Evolutionary conservation across 768 basidiomycete species (phyloP), one percentile per base, ranked within the genome.

Genomic region (Tylopilus plumbeoviolaceoides): DNA sequence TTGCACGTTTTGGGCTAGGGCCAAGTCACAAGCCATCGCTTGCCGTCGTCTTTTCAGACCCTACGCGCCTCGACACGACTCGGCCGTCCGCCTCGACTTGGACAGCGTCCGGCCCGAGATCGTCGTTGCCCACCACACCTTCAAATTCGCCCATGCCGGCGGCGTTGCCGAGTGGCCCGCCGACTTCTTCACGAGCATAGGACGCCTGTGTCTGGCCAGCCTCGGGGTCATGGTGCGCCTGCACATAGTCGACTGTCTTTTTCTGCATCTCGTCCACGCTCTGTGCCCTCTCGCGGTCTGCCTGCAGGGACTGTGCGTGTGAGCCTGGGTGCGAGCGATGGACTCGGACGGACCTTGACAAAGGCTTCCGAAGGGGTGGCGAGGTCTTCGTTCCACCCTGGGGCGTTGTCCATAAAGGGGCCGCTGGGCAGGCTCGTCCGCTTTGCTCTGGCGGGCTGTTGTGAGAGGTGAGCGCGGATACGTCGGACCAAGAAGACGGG

Each of bases 341-440:
- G 36, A 38, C n/a, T n/a, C 1, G 36, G 6, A 30, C 21, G 44
- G 44, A 80, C 85, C 77, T 88, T 87, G 43, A 87, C 72, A 17
- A 71, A 68, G 5, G 87, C 86, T 67, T 88, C 86, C 2, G 87
- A 87, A 11, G 74, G 55, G 50, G 75, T 78, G 0, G 86, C 86
- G 12, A 88, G 76, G 23, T 67, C 64, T 58, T 88, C 86, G 55
- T 87, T 87, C 86, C 86, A 88, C 1, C 85, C 86, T 4, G 84
- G 85, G 0, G 85, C 83, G 11, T 74, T 58, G n/a, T 69, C 58
- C 50, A 78, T 75, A 10, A 79, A 75, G 1, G 79, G 75, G 4
- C 63, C 62, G 7, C 70, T 68, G 20, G 72, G 61, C 38, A 81
- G 65, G 59, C 80, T 80, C n/a, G 77, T 73, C 12, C 57, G 64